Conservation (phyloP, 495 filamentous ascomycete genomes). For the Penicillium maclennaniae region DNA sequence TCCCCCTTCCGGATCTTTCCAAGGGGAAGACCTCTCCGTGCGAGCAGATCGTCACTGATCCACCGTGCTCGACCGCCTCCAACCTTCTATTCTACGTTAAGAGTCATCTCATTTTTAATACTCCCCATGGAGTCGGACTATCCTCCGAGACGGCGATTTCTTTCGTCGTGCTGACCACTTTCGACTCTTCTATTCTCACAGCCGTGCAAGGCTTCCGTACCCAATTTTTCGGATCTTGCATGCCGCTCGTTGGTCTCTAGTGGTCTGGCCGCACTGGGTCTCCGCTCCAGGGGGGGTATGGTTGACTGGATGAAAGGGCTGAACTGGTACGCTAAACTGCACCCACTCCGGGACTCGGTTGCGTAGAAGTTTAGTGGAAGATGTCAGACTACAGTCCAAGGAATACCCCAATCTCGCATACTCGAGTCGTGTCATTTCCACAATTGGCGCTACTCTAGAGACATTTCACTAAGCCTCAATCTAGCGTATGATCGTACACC, state of each 20-base stretch:
- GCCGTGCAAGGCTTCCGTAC: slow-evolving; percentile 5
- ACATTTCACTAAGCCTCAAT: neutral
- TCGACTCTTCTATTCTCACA: slow-evolving; percentile 6
- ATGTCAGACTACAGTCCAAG: neutral
- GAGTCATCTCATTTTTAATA: neutral
- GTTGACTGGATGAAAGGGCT: neutral
- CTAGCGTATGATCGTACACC: neutral
- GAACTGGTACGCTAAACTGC: slow-evolving; percentile 8
- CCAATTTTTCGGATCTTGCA: slow-evolving; percentile 1
- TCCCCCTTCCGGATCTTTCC: neutral
- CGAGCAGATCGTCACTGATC: neutral
- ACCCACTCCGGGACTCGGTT: slow-evolving; percentile 8
- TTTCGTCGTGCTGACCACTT: neutral
- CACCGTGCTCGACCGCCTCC: neutral
- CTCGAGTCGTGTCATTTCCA: neutral
- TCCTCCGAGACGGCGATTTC: neutral
- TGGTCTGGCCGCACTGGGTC: slow-evolving; percentile 10
- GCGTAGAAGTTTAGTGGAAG: neutral
- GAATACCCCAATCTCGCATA: neutral
- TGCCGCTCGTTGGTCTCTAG: slow-evolving; percentile 3
- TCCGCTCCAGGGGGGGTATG: slow-evolving; percentile 11
- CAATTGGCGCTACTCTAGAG: neutral
- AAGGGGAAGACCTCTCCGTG: slow-evolving; percentile 4
- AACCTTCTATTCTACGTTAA: neutral
- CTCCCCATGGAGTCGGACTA: neutral